Conservation (phyloP, 2,329 filamentous ascomycete genomes). For the Epichloe amarillans region DNA sequence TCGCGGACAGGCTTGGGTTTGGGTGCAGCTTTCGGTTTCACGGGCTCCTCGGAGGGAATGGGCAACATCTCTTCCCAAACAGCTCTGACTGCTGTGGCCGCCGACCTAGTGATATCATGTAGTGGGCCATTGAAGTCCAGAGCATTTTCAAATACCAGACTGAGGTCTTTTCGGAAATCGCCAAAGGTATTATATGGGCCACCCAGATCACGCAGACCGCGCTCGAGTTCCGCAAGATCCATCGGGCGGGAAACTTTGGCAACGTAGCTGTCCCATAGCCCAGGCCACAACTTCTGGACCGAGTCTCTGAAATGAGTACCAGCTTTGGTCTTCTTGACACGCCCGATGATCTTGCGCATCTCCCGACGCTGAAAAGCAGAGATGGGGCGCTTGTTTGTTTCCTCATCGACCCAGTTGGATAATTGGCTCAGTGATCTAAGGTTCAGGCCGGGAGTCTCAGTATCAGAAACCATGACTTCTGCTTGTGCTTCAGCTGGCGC, state of each 20-base stretch:
- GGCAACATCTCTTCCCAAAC: conserved; percentile 33
- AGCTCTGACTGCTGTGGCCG: conserved; percentile 41
- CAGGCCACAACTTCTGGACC: conserved; percentile 63
- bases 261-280: conserved; percentile 60
- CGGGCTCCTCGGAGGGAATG: conserved; percentile 38
- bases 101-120: conserved; percentile 55
- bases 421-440: conserved; percentile 15
- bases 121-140: conserved; percentile 67
- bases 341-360: conserved; percentile 52
- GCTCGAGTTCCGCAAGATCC: conserved; percentile 73
- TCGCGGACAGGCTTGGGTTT: conserved; percentile 25
- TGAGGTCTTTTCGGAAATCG: conserved; percentile 60
- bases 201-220: conserved; percentile 55
- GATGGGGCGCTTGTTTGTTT: conserved; percentile 35
- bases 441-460: conserved; percentile 7
- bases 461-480: conserved; percentile 5
- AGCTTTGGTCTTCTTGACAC: conserved; percentile 76
- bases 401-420: conserved; percentile 27
- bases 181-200: conserved; percentile 51
- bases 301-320: conserved; percentile 64
- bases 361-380: conserved; percentile 47
- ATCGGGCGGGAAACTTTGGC: conserved; percentile 63
- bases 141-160: conserved; percentile 68
- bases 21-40: conserved; percentile 38
- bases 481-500: conserved; percentile 4